Evolutionary conservation across 1,284 basidiomycete genomes (phyloP).

Genomic region (Hemileia vastatrix): DNA sequence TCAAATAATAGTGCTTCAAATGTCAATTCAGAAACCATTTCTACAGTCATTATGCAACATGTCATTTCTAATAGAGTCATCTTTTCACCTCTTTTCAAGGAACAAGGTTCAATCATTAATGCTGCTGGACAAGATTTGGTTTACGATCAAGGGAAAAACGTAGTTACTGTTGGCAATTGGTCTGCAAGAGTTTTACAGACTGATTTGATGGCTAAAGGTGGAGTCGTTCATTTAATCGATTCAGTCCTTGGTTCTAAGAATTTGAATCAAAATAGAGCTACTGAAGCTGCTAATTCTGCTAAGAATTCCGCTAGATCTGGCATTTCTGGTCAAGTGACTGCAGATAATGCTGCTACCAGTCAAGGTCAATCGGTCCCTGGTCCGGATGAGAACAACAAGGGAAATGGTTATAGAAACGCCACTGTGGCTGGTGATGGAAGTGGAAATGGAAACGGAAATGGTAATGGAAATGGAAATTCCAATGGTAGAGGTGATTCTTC

Average conservation of each 20-base stretch:
- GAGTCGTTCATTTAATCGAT: conserved; percentile 34
- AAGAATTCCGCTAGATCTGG: conserved; percentile 19
- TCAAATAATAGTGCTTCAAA: conserved; percentile 8
- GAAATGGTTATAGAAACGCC: background rate
- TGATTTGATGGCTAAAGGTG: conserved; percentile 31
- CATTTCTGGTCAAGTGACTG: conserved; percentile 27
- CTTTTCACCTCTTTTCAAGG: conserved; percentile 31
- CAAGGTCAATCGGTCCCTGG: conserved; percentile 31
- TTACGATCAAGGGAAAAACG: conserved; percentile 27
- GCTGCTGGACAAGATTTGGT: conserved; percentile 31
- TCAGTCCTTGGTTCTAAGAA: conserved; percentile 29
- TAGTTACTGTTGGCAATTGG: conserved; percentile 29
- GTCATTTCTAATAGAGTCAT: conserved; percentile 29
- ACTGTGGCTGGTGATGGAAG: too few species aligned
- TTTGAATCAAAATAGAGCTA: conserved; percentile 28
- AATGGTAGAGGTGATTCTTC: too few species aligned
- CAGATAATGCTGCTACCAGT: conserved; percentile 28
- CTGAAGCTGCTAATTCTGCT: conserved; percentile 30
- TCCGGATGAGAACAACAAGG: conserved; percentile 9
- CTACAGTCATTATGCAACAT: conserved; percentile 30
- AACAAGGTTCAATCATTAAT: conserved; percentile 31
- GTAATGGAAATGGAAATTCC: too few species aligned
- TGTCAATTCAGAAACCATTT: conserved; percentile 24
- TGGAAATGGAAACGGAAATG: too few species aligned
- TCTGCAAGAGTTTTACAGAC: conserved; percentile 31